Evolutionary conservation across 768 basidiomycete species (phyloP).

Genomic region (Saitozyma podzolica): DNA sequence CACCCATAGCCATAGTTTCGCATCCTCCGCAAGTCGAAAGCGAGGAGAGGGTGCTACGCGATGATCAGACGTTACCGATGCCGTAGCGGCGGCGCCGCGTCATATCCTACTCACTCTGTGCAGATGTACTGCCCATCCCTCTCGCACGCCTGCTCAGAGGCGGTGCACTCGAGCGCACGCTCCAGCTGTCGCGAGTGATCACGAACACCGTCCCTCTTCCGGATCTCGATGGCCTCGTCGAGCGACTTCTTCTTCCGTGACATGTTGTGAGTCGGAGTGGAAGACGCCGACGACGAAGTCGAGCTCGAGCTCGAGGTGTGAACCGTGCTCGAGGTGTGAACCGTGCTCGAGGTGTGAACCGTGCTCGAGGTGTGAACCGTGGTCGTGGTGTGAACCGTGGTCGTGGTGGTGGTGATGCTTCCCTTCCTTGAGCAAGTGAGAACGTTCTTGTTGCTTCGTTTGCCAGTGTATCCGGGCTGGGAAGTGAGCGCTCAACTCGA

Average conservation of each 20-base stretch:
- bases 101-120: conserved; percentile 11
- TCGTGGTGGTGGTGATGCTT: conserved; percentile 2
- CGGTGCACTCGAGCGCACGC: conserved; percentile 8
- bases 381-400: background rate
- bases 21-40: conserved; percentile 24
- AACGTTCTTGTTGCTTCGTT: background rate
- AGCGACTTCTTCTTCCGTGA: no score
- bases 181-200: no score
- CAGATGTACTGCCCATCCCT: conserved; percentile 15
- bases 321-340: conserved; percentile 1
- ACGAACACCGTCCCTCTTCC: no score
- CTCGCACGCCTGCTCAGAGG: conserved; percentile 26
- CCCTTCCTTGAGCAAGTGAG: background rate
- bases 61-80: no score
- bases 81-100: no score
- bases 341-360: no score
- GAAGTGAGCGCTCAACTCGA: no score
- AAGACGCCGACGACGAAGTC: no score
- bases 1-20: conserved; percentile 23
- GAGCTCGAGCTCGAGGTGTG: no score
- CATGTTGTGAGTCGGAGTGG: no score
- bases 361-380: background rate
- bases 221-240: no score
- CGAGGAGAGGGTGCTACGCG: no score
- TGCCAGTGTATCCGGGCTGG: background rate